Conservation (phyloP, 345 rosid species). For the Ceriops tagal region DNA sequence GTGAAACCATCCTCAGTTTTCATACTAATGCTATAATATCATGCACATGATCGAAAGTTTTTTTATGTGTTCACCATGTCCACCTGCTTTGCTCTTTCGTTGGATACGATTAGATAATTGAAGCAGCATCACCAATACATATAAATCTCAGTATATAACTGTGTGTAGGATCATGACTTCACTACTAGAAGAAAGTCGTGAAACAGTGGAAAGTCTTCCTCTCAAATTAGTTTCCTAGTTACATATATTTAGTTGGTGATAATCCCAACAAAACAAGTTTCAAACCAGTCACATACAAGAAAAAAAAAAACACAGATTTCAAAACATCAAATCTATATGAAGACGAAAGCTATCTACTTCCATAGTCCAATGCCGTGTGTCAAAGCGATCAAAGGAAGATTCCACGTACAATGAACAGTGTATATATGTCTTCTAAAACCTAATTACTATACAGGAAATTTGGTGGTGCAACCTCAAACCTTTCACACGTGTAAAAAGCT, state of each 20-base stretch:
- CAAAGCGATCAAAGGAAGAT: conserved; percentile 8
- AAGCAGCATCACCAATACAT: no score
- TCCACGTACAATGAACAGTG: background rate
- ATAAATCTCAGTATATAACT: no score
- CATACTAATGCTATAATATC: no score
- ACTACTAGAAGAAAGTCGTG: no score
- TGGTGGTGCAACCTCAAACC: conserved; percentile 22
- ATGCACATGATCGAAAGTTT: no score
- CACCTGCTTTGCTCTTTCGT: no score
- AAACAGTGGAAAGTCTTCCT: background rate
- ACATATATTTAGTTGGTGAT: background rate
- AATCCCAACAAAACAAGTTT: background rate
- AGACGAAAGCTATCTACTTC: conserved; percentile 11
- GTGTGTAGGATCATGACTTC: no score
- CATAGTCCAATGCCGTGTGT: background rate
- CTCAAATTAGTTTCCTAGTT: background rate
- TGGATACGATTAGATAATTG: no score
- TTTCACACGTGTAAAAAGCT: conserved; percentile 12
- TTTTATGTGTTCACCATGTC: no score
- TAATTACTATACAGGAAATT: conserved; percentile 14
- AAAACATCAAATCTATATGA: background rate
- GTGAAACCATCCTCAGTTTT: no score
- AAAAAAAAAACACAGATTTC: background rate
- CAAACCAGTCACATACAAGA: background rate
- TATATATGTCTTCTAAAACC: background rate